phyloP scores from a whole-genome alignment of 805 yeast genomes.

The Saturnispora kantuleensis region DNA sequence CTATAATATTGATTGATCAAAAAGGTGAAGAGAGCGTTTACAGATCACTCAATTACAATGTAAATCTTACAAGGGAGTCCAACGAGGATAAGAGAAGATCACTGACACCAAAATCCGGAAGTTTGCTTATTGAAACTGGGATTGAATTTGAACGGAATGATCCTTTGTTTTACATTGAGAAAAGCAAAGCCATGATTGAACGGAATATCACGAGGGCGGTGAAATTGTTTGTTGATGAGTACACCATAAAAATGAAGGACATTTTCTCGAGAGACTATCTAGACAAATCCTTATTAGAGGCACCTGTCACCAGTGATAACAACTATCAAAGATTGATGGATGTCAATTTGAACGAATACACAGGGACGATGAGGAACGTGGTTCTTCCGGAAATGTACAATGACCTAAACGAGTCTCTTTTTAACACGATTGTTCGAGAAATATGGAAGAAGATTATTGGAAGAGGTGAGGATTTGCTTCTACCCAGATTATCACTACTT shows the following conservation, averaged over 20 bases:
- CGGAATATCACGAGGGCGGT: slow-evolving; percentile 60
- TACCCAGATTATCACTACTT: slow-evolving; percentile 45
- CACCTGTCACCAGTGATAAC: slow-evolving; percentile 15
- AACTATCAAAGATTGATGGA: slow-evolving; percentile 19
- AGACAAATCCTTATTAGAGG: slow-evolving; percentile 17
- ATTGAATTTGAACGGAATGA: slow-evolving; percentile 75
- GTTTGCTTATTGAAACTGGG: slow-evolving; percentile 53
- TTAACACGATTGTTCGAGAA: slow-evolving; percentile 29
- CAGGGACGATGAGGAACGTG: slow-evolving; percentile 18
- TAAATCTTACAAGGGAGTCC: slow-evolving; percentile 6
- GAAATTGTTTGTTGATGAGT: slow-evolving; percentile 62
- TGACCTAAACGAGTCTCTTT: slow-evolving; percentile 24
- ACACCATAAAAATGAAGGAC: slow-evolving; percentile 48
- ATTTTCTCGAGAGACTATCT: slow-evolving; percentile 29
- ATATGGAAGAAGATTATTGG: slow-evolving; percentile 71
- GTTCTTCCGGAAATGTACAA: slow-evolving; percentile 21
- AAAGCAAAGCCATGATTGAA: slow-evolving; percentile 55
- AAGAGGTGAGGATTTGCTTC: slow-evolving; percentile 57
- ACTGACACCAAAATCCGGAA: slow-evolving; percentile 37
- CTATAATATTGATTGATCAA: slow-evolving; percentile 17
- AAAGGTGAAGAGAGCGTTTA: slow-evolving; percentile 9
- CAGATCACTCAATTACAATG: slow-evolving; percentile 9
- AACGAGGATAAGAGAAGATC: slow-evolving; percentile 14
- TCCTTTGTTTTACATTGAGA: slow-evolving; percentile 72
- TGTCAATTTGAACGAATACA: slow-evolving; percentile 16